Evolutionary conservation across 2,329 filamentous ascomycete species (phyloP), one percentile per base, ranked within the genome.

Genomic region (Pseudogymnoascus sp.): DNA sequence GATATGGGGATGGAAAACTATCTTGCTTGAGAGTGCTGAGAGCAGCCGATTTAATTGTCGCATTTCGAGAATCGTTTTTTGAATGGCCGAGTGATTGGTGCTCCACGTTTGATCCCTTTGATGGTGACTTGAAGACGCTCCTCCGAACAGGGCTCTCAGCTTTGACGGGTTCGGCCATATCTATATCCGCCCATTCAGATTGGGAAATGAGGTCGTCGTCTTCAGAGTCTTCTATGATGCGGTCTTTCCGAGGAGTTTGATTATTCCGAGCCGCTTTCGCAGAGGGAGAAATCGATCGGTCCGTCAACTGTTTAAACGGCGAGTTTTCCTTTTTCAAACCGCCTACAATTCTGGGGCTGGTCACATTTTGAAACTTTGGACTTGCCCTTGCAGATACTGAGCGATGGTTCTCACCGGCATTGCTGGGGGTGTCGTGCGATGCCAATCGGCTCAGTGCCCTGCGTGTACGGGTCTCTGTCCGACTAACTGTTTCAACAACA

Each of bases 401-500:
- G 33, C 8, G n/a, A 2, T 54, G n/a, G 28, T 54, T 54, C 5
- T 33, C 28, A 12, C 47, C 11, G 6, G 4, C n/a, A 14, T 18
- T 18, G n/a, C 9, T 4, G 33, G 47, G 47, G 33, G 47, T 54
- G 47, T 54, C 47, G 47, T 54, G 47, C 16, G 66, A 69, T 12
- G 67, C 61, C 18, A 65, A 61, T 22, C 64, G 64, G 59, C 67
- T 70, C n/a, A 67, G 61, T 39, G 63, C 66, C 39, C 65, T 70
- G n/a, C 67, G 61, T 36, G 65, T 68, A 6, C 61, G 62, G 59
- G 68, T 70, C 54, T 70, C 67, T 4, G 63, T 57, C 61, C 61
- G 62, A 41, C 64, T 68, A 28, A 68, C 63, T 11, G 66, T 70
- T 60, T 71, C 65, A 4, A 65, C 70, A 28, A 68, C 63, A 18